Base-by-base conservation (phyloP, 305 asterid species). In the Solanum chacoense region DNA sequence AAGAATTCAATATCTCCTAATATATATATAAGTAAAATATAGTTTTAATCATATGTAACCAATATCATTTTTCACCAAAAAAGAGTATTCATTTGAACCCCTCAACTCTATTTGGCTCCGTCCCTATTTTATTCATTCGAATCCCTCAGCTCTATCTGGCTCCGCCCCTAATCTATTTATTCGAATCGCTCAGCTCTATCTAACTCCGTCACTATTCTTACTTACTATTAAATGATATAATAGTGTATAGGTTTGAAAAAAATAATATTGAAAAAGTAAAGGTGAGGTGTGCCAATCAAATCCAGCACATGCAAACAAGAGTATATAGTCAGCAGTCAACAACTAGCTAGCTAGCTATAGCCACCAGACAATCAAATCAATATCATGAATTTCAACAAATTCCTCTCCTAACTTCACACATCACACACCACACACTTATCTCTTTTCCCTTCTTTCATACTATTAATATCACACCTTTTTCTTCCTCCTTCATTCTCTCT, bases 241-340 rank as follows among this genome's bases (percentile, higher is more conserved):
- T 50, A 50, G 26, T 38, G 4, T 38, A 4, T 24, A 12, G 65
- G 35, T 40, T 38, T 26, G 67, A 79, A 81, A 45, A 32, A 29
- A 81, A 6, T 16, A 45, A 45, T 18, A 55, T 18, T 5, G 29
- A 29, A 45, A 29, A 45, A 83, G 59, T 6, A 9, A 45, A 38
- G 69, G 69, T 86, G 88, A 86, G 88, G 88, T 86, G 88, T 86
- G 37, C 31, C 36, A 71, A 71, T 86, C 88, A 86, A 86, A 50
- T 71, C 83, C 69, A 71, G 69, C 88, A 86, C 83, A 86, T 86
- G 83, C 88, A 84, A 91, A 89, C 34, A 59, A 29, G 93, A 91
- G 93, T 92, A 92, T 89, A 91, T 85, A 90, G 91, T 92, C 93
- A 89, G 93, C 94, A 90, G 91, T 31, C 79, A 74, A 18, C 80